phyloP scores from a whole-genome alignment of 805 yeast species.

The Yamadazyma sp. region DNA sequence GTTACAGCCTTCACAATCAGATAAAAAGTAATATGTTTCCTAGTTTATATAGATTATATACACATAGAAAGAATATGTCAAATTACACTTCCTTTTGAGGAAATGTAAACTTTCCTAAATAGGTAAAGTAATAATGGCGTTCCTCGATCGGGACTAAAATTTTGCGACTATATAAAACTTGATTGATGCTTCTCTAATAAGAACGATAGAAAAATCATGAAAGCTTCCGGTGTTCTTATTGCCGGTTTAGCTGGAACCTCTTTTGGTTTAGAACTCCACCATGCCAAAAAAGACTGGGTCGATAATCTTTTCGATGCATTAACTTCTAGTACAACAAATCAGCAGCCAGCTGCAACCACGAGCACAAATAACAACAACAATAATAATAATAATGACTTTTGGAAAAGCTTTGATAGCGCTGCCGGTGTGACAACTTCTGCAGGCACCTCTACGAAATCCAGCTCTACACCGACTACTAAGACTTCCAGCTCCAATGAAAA shows the following conservation, averaged over 20 bases:
- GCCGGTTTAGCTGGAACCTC: constrained; percentile 1
- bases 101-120: constrained; percentile 7
- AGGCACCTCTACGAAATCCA: constrained; percentile 1
- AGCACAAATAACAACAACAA: background rate
- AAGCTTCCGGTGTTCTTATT: background rate
- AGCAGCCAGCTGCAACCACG: constrained; percentile 1
- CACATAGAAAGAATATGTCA: background rate
- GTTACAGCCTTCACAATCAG: too few species aligned
- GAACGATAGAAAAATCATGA: background rate
- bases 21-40: background rate
- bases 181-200: background rate
- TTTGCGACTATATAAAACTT: constrained; percentile 5
- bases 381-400: constrained; percentile 6
- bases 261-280: constrained; percentile 6
- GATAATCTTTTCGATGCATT: constrained; percentile 8
- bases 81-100: constrained; percentile 6
- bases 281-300: constrained; percentile 7
- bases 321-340: background rate
- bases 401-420: constrained; percentile 12
- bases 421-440: too few species aligned
- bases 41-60: constrained; percentile 1
- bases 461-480: background rate
- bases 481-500: background rate
- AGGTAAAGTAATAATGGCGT: constrained; percentile 1
- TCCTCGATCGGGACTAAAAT: background rate